A percentile compares a stretch with the other conserved stretches of the same genome.
Conservation (phyloP, 768 basidiomycete species). For the Rhodosporidiobolus sp. region DNA sequence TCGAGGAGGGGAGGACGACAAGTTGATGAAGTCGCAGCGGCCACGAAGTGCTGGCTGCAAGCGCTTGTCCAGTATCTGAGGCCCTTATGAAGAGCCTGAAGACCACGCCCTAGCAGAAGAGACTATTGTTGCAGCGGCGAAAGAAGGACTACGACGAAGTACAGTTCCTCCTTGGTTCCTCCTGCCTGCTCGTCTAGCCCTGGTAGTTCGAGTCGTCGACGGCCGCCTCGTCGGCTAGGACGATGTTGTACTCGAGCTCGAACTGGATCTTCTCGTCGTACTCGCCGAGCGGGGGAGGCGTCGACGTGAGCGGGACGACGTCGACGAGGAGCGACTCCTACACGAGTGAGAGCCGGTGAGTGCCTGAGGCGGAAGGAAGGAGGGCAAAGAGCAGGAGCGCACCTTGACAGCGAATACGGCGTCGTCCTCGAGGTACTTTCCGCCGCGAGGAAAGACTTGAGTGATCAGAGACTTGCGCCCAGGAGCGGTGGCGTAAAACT, state of each 20-base stretch:
- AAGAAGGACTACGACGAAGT: neutral
- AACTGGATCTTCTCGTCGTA: conserved; percentile 32
- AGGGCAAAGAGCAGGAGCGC: neutral
- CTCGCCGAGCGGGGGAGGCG: conserved; percentile 20
- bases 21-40: too few species aligned
- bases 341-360: too few species aligned
- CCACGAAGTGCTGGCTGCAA: too few species aligned
- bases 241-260: conserved; percentile 36
- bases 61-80: too few species aligned
- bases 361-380: neutral
- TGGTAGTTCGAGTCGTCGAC: conserved; percentile 3
- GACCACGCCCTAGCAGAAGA: too few species aligned
- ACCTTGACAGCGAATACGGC: conserved; percentile 45
- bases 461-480: conserved; percentile 44
- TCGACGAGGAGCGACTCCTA: conserved; percentile 41
- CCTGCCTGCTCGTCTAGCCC: neutral
- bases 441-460: conserved; percentile 42
- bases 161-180: neutral
- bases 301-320: conserved; percentile 25
- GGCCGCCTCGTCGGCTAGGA: conserved; percentile 1
- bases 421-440: conserved; percentile 43
- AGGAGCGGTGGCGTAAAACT: conserved; percentile 37
- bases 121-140: too few species aligned
- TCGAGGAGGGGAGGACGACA: too few species aligned
- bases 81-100: too few species aligned